Evolutionary conservation across 2,329 filamentous ascomycete species (phyloP), one percentile per base, ranked within the genome.

Genomic region (Penicillium sp.): DNA sequence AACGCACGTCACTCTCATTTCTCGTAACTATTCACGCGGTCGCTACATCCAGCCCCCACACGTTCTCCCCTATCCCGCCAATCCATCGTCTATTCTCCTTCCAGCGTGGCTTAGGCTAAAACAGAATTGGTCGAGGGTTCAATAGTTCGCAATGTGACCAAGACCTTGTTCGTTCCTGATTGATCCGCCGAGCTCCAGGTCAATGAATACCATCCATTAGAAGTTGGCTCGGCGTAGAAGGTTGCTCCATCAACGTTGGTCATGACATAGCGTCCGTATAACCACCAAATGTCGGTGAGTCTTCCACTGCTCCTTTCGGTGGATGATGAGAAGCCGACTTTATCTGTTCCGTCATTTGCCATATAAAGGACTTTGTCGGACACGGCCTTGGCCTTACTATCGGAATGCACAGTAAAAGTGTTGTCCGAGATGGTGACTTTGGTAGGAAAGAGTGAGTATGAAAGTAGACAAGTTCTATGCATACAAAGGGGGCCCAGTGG

Each of bases 261-360:
- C 41, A 57, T 41, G 3, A 59, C 54, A 42, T 57, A 59, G 15
- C 24, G 29, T 8, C 56, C 56, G 15, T 59, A 57, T 4, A 36
- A 17, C 18, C 51, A 55, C 51, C 51, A 59, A 4, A 59, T 43
- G 13, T 57, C 33, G 21, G 51, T 57, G 2, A 57, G 39, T 9
- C 46, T 49, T 12, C 26, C 42, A 2, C 26, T 32, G 20, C 41
- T 36, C 18, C 26, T n/a, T 20, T 29, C 24, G 2, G 39, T 27
- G 3, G 36, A 17, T 9, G 43, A 33, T 3, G 33, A 23, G n/a
- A 59, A 55, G 10, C 49, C 33, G 6, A 59, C 51, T 39, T 59
- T 54, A 15, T 46, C 18, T 0, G 49, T 20, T 13, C 27, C 29
- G 9, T 41, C 50, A 24, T 44, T 42, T 9, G 43, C 37, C 21